These are phyloP conservation scores for Geranomyces michiganensis DNA, from an alignment of 192 early-diverging fungal genomes.

Conservation along the genomic window DNA sequence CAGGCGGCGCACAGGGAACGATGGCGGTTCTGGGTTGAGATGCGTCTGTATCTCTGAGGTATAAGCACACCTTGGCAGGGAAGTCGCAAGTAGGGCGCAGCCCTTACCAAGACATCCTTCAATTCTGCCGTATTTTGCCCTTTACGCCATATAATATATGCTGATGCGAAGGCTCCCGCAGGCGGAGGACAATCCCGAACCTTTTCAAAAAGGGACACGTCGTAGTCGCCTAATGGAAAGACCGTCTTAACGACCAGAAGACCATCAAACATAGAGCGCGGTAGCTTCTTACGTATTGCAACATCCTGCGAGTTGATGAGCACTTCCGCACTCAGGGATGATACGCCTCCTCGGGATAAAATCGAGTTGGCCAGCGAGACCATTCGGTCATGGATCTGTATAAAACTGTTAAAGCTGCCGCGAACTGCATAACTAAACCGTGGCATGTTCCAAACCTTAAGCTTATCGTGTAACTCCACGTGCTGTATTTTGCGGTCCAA, in stretches of 20 bases:
- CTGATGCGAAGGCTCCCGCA: neutral
- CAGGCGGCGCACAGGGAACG: neutral
- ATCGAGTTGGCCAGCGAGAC: constrained; percentile 1
- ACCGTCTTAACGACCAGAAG: neutral
- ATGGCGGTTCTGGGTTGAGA: neutral
- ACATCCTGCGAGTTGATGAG: constrained; percentile 22
- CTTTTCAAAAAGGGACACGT: neutral
- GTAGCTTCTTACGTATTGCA: neutral
- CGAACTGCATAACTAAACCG: too few relatives aligned
- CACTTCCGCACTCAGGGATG: neutral
- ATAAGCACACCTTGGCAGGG: too few relatives aligned
- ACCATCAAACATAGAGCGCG: neutral
- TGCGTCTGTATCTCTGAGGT: too few relatives aligned
- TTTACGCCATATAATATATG: neutral
- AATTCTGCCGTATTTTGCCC: neutral
- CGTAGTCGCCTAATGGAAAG: constrained; percentile 11
- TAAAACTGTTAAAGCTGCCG: too few relatives aligned
- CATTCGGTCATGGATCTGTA: constrained; percentile 6
- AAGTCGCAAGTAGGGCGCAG: too few relatives aligned
- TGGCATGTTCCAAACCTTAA: neutral
- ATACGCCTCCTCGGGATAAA: neutral
- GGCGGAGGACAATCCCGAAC: neutral
- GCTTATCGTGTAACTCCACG: constrained; percentile 18
- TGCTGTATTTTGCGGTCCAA: constrained; percentile 21
- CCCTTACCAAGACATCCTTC: neutral